A percentile compares a stretch with the other conserved stretches of the same genome.
These are phyloP conservation scores for Penicillium mononematosum DNA, from an alignment of 495 filamentous ascomycete genomes.

Conservation along the genomic window DNA sequence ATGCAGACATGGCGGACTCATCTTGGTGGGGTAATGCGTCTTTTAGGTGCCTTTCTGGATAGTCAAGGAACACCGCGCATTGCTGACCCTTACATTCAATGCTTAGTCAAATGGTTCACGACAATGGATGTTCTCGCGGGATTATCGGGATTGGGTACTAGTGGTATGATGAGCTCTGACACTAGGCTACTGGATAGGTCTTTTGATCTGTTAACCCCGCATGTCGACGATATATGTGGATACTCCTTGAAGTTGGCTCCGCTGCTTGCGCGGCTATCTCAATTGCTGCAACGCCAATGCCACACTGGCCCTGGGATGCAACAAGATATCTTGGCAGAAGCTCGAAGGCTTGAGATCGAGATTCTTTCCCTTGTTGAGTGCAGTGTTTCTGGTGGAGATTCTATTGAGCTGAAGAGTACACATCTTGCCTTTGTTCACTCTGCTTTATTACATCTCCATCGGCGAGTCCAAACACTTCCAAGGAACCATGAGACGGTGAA, in stretches of 20 bases:
- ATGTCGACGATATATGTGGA: slow-evolving; percentile 36
- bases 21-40: slow-evolving; percentile 27
- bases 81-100: slow-evolving; percentile 20
- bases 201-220: neutral
- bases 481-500: slow-evolving; percentile 24
- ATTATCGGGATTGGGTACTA: slow-evolving; percentile 20
- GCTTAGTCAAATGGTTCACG: slow-evolving; percentile 35
- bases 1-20: slow-evolving; percentile 32
- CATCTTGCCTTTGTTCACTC: slow-evolving; percentile 34
- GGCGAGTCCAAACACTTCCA: slow-evolving; percentile 26
- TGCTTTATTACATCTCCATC: slow-evolving; percentile 34
- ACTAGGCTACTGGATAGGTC: slow-evolving; percentile 9
- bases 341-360: slow-evolving; percentile 16
- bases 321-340: slow-evolving; percentile 2
- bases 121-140: slow-evolving; percentile 32
- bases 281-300: slow-evolving; percentile 13
- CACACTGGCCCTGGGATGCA: neutral
- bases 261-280: slow-evolving; percentile 20
- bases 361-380: slow-evolving; percentile 18
- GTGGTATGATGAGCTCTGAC: slow-evolving; percentile 1
- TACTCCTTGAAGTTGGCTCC: slow-evolving; percentile 33
- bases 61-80: slow-evolving; percentile 7
- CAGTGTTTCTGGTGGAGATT: slow-evolving; percentile 1
- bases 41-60: slow-evolving; percentile 23
- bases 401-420: slow-evolving; percentile 26